Percentiles rank a stretch among this genome's conserved stretches.
These are phyloP conservation scores for Andrographis paniculata DNA, from an alignment of 305 asterid species.

Conservation along the genomic window DNA sequence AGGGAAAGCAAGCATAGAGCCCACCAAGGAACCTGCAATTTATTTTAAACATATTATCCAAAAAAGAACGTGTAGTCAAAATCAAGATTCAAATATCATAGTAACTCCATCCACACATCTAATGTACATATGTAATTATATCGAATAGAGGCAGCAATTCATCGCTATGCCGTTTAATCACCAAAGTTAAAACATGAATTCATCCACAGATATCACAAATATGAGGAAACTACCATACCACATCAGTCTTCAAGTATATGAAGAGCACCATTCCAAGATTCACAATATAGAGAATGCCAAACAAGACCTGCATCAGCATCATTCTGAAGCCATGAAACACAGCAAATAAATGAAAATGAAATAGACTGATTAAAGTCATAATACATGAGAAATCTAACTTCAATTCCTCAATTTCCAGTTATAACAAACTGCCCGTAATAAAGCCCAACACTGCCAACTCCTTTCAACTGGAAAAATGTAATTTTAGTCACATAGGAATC, in stretches of 20 bases:
- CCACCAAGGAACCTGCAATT: constrained; percentile 97
- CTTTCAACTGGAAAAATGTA: no score
- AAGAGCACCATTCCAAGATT: constrained; percentile 71
- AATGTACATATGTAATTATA: not conserved
- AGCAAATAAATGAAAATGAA: no score
- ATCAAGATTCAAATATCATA: not conserved
- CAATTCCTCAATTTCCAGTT: no score
- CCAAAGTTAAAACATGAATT: no score
- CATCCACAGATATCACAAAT: constrained; percentile 7
- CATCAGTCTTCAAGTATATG: constrained; percentile 73
- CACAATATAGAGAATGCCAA: constrained; percentile 68
- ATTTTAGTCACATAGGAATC: no score
- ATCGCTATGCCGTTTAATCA: no score
- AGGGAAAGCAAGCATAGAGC: constrained; percentile 71
- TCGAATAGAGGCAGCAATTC: not conserved
- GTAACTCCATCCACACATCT: not conserved
- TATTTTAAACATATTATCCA: constrained; percentile 3
- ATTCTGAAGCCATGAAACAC: no score
- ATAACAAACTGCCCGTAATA: no score
- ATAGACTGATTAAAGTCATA: constrained; percentile 1
- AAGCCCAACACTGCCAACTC: no score
- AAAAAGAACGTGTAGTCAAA: not conserved
- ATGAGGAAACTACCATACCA: constrained; percentile 44
- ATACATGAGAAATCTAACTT: no score
- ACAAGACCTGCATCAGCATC: constrained; percentile 67